phyloP scores from a whole-genome alignment of 2,329 filamentous ascomycete species.

The Phyllosticta paracitricarpa region DNA sequence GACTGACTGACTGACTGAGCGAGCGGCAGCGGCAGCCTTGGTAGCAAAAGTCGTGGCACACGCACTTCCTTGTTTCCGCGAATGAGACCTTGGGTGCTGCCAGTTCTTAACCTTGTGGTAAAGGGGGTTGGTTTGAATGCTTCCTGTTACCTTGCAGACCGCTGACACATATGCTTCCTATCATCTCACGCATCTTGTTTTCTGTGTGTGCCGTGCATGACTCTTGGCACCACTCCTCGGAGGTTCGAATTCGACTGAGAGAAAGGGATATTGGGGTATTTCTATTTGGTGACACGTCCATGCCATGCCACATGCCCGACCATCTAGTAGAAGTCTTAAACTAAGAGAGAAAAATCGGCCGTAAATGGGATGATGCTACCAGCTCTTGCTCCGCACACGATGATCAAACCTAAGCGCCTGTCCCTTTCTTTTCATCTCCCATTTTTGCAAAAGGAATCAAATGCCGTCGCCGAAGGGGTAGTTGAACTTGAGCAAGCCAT shows the following conservation, averaged over 20 bases:
- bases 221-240: not conserved
- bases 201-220: too few species aligned
- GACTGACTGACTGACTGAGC: too few species aligned
- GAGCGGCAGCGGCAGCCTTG: too few species aligned
- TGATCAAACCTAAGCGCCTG: not conserved
- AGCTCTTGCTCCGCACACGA: not conserved
- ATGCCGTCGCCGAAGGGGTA: conserved; percentile 72
- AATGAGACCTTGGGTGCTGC: too few species aligned
- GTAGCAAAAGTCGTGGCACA: too few species aligned
- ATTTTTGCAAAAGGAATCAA: not conserved
- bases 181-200: too few species aligned
- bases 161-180: too few species aligned
- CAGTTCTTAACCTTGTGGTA: too few species aligned
- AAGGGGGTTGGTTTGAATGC: too few species aligned
- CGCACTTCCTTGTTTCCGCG: too few species aligned
- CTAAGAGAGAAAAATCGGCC: not conserved
- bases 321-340: not conserved
- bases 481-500: conserved; percentile 92
- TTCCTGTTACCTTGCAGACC: too few species aligned
- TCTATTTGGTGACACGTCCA: not conserved
- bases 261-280: not conserved
- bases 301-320: not conserved
- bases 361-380: not conserved
- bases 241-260: not conserved
- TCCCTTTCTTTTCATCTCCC: not conserved